phyloP scores from a whole-genome alignment of 371 early-diverging fungal genomes.

The Mucor indicus region DNA sequence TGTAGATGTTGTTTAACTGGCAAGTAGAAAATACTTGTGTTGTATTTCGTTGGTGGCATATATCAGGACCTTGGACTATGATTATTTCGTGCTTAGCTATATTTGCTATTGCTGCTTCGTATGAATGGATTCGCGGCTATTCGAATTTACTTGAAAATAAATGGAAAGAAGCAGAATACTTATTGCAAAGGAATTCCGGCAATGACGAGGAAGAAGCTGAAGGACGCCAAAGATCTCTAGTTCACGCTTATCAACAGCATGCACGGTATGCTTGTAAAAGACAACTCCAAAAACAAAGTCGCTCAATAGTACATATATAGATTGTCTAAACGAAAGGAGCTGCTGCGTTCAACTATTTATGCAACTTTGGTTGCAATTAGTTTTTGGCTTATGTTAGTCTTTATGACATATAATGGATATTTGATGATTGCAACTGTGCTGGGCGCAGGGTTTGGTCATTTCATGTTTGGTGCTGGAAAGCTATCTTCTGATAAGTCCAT shows the following conservation, averaged over 20 bases:
- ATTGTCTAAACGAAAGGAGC: slow-evolving; percentile 33
- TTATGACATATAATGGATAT: slow-evolving; percentile 85
- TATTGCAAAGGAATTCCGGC: slow-evolving; percentile 10
- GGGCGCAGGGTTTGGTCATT: slow-evolving; percentile 76
- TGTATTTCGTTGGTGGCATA: slow-evolving; percentile 75
- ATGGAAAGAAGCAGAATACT: slow-evolving; percentile 23
- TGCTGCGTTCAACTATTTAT: slow-evolving; percentile 57
- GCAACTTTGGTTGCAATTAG: slow-evolving; percentile 61
- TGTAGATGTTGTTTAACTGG: slow-evolving; percentile 88
- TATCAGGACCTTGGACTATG: slow-evolving; percentile 47
- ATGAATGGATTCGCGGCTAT: slow-evolving; percentile 57
- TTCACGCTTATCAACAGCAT: slow-evolving; percentile 17
- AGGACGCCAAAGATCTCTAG: slow-evolving; percentile 15
- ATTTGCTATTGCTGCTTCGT: slow-evolving; percentile 56
- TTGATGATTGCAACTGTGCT: slow-evolving; percentile 67
- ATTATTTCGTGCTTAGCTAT: slow-evolving; percentile 59
- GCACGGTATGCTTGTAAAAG: slow-evolving; percentile 10
- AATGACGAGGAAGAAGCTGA: slow-evolving; percentile 8
- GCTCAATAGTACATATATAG: not conserved
- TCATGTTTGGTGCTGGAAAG: slow-evolving; percentile 48
- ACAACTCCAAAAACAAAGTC: not conserved
- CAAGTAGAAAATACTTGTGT: slow-evolving; percentile 72
- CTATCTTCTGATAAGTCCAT: slow-evolving; percentile 29
- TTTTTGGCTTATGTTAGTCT: slow-evolving; percentile 73
- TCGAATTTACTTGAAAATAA: slow-evolving; percentile 50